These are phyloP conservation scores for Tolypocladium pustulatum DNA, from an alignment of 2,329 filamentous ascomycete species.

Conservation along the genomic window DNA sequence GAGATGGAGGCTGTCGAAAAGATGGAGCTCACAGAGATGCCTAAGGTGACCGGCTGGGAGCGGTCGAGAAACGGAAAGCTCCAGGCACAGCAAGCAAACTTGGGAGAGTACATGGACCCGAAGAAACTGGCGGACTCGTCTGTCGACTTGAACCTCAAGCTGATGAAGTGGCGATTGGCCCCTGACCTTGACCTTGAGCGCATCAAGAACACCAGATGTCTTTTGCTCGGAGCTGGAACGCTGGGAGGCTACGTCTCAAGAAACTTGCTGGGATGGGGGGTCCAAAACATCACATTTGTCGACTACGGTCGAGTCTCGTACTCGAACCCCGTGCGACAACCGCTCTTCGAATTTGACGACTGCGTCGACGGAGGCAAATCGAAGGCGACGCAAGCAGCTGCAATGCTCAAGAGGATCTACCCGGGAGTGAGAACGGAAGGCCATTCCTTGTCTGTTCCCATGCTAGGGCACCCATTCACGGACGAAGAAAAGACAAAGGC, in stretches of 20 bases:
- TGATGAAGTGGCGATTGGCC: constrained; percentile 98
- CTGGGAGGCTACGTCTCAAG: constrained; percentile 89
- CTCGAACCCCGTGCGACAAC: constrained; percentile 92
- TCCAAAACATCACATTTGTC: constrained; percentile 88
- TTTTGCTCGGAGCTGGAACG: constrained; percentile 85
- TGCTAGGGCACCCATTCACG: constrained; percentile 82
- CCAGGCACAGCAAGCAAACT: constrained; percentile 64
- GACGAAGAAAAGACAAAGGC: constrained; percentile 58
- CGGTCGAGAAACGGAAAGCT: constrained; percentile 71
- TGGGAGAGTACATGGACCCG: constrained; percentile 92
- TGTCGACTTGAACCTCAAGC: constrained; percentile 89
- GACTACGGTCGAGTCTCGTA: constrained; percentile 91
- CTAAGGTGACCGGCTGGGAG: constrained; percentile 94
- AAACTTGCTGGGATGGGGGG: constrained; percentile 90
- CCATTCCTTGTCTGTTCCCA: constrained; percentile 77
- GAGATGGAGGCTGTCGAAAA: constrained; percentile 39
- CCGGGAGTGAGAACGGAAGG: constrained; percentile 78
- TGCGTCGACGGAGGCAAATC: constrained; percentile 74
- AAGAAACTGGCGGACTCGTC: constrained; percentile 79
- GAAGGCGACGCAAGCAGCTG: constrained; percentile 74
- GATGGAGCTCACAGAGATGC: constrained; percentile 46
- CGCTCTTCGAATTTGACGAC: constrained; percentile 82
- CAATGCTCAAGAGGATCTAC: constrained; percentile 75
- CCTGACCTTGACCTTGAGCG: constrained; percentile 77
- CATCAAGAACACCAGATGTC: constrained; percentile 82